A percentile compares a stretch with the other conserved stretches of the same genome.
Conservation (phyloP, 164 flowering plant genomes). For the Piper longum region DNA sequence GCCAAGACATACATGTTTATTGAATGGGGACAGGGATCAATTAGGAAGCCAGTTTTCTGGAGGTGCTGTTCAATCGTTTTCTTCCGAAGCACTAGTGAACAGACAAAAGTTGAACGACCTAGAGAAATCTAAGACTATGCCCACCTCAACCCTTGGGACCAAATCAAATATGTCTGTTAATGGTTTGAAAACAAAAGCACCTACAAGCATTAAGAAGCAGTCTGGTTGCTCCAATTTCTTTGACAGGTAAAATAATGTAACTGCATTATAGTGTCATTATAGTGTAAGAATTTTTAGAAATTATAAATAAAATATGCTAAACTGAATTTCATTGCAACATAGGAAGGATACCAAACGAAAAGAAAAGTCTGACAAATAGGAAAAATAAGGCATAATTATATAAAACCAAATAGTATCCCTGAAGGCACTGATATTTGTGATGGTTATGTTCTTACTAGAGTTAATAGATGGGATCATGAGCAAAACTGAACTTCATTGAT, state of each 20-base stretch:
- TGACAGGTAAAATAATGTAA: conserved; percentile 41
- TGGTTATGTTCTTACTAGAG: neutral
- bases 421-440: neutral
- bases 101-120: conserved; percentile 8
- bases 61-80: conserved; percentile 9
- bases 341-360: no score
- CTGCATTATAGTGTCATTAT: neutral
- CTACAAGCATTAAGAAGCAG: conserved; percentile 29
- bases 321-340: no score
- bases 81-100: conserved; percentile 12
- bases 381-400: no score
- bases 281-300: no score
- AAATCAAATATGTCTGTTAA: conserved; percentile 8
- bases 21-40: conserved; percentile 17
- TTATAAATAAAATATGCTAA: no score
- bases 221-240: conserved; percentile 43
- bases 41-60: conserved; percentile 6
- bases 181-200: conserved; percentile 14
- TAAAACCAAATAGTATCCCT: no score
- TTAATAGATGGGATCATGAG: neutral
- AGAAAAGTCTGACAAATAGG: no score
- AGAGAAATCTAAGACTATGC: conserved; percentile 4
- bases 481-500: neutral
- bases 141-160: conserved; percentile 13
- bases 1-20: conserved; percentile 15